Evolutionary conservation across 202 grass and related monocot genomes (phyloP), one percentile per base, ranked within the genome.

Genomic region (Schoenoplectus tabernaemontani): DNA sequence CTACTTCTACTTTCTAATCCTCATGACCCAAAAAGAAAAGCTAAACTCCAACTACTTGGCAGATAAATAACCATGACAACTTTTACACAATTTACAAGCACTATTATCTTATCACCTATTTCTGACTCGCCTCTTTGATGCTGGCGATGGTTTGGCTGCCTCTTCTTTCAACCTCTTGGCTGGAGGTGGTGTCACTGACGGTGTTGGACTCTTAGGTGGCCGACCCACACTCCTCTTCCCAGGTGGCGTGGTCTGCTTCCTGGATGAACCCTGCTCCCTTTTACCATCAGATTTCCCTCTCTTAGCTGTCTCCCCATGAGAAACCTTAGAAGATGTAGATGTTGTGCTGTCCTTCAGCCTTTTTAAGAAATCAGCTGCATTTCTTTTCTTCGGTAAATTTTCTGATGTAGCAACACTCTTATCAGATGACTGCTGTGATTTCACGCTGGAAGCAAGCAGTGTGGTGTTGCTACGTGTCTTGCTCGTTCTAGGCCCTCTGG

Each of bases 121-220:
- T 3, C 90, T 82, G 1, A 82, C 86, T 5, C 93, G 86, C 81
- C 83, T 89, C 59, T 81, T 86, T 32, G 81, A 39, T 15, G 86
- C 30, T 10, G 84, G n/a, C 47, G 63, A 78, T 37, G 86, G 77
- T 63, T 61, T 50, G 3, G 86, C 69, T 23, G 83, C 58, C 77
- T 90, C 87, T 0, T 85, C 95, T 80, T 81, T 94, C 7, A 57
- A 83, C 78, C 84, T 88, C 89, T 97, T 97, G 9, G 91, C 34
- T 0, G 85, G 82, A 1, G 87, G 86, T 0, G 87, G 91, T 0
- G 85, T 82, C 1, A 85, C 76, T 0, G 85, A 86, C 1, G 91
- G 70, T 0, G 84, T 67, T 0, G 80, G 63, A 2, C 89, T 87
- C 51, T 97, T 97, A 1, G 91, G 89, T 0, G 94, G 91, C 28